Conservation (phyloP, 257 asterid species). For the Solanum boliviense region DNA sequence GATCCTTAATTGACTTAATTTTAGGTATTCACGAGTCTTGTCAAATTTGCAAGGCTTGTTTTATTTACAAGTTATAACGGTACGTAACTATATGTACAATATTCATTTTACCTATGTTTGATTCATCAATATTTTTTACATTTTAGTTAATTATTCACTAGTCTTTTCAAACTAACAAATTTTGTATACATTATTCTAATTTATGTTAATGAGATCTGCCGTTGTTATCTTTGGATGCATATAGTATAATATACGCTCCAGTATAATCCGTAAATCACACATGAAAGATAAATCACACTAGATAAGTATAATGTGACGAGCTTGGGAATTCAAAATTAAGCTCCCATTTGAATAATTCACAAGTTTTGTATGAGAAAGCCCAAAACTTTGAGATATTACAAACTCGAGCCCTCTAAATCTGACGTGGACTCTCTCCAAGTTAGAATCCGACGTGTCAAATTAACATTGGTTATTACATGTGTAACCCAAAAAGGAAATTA, state of each 20-base stretch:
- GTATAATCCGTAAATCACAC: too few species aligned
- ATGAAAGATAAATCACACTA: neutral
- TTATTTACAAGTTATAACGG: neutral
- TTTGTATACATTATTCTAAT: too few species aligned
- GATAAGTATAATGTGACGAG: neutral
- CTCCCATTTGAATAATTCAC: too few species aligned
- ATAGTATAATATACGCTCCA: too few species aligned
- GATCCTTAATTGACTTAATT: too few species aligned
- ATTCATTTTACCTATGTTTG: neutral
- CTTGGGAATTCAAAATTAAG: neutral
- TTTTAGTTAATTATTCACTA: too few species aligned
- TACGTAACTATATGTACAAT: neutral
- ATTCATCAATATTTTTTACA: too few species aligned
- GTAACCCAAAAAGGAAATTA: neutral
- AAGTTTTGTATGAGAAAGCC: too few species aligned
- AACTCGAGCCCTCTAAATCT: neutral
- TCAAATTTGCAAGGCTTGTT: neutral
- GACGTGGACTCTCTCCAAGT: neutral
- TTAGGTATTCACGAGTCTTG: neutral
- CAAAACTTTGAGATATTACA: neutral
- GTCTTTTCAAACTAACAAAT: too few species aligned
- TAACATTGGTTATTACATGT: constrained; percentile 4
- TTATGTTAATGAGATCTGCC: neutral
- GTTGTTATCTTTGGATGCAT: neutral
- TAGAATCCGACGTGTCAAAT: constrained; percentile 2